phyloP scores from a whole-genome alignment of 441 rosid genomes.

The Euphorbia schlechtendalii region DNA sequence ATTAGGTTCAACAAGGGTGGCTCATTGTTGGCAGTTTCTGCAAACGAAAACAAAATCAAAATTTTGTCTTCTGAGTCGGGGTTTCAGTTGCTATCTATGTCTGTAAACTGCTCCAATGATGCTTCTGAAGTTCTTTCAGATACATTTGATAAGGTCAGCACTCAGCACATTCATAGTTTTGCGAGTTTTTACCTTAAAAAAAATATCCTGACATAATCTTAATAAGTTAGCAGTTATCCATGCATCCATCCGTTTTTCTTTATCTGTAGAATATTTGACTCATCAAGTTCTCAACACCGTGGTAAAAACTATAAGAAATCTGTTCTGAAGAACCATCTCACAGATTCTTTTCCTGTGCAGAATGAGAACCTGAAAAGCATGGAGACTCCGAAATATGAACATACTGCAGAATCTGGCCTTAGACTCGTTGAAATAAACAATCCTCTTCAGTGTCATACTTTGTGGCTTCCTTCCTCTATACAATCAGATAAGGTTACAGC shows the following conservation, averaged over 20 bases:
- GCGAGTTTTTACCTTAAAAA: conserved; percentile 1
- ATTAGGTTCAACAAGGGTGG: conserved; percentile 79
- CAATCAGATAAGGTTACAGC: conserved; percentile 38
- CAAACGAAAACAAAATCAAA: conserved; percentile 56
- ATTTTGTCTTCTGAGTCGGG: conserved; percentile 50
- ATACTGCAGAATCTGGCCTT: conserved; percentile 19
- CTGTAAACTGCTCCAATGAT: conserved; percentile 21
- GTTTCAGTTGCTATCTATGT: conserved; percentile 26
- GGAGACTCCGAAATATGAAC: conserved; percentile 23
- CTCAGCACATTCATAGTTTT: conserved; percentile 11
- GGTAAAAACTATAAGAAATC: neutral
- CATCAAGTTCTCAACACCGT: neutral
- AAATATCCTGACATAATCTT: conserved; percentile 8
- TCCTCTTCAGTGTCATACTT: conserved; percentile 36
- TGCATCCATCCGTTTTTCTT: neutral
- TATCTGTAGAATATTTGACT: neutral
- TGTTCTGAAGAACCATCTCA: neutral
- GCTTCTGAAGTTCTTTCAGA: conserved; percentile 31
- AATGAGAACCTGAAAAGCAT: conserved; percentile 19
- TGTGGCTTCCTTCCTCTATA: conserved; percentile 30
- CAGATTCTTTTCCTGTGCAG: conserved; percentile 18
- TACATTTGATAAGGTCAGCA: conserved; percentile 34
- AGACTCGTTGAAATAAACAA: conserved; percentile 29
- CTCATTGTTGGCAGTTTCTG: conserved; percentile 55
- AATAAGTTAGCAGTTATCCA: conserved; percentile 15